Percentiles rank a stretch among this genome's conserved stretches.
Conservation (phyloP, 2,329 filamentous ascomycete species). For the Mycogone perniciosa region DNA sequence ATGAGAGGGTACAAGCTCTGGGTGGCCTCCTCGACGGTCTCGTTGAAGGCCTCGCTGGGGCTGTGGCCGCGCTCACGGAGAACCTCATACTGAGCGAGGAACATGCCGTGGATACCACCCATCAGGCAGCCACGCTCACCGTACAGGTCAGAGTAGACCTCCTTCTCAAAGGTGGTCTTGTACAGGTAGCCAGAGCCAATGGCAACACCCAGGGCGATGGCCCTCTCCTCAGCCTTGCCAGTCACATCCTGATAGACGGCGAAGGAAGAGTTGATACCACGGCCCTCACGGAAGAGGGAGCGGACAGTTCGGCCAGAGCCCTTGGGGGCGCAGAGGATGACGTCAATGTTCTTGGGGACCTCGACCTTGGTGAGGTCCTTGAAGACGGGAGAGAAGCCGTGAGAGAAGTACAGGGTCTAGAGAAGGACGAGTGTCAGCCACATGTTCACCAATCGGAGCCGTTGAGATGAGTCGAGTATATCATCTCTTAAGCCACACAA, state of each 20-base stretch:
- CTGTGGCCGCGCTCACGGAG: slow-evolving; percentile 97
- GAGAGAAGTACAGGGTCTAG: slow-evolving; percentile 98
- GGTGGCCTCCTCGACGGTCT: slow-evolving; percentile 99
- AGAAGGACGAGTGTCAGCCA: slow-evolving; percentile 18
- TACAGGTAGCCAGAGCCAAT: slow-evolving; percentile 98
- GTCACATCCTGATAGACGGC: slow-evolving; percentile 98
- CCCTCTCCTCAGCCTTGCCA: slow-evolving; percentile 97
- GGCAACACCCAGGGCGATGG: slow-evolving; percentile 90
- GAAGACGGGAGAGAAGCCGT: slow-evolving; percentile 99
- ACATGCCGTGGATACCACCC: slow-evolving; percentile 99
- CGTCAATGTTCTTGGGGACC: slow-evolving; percentile 89
- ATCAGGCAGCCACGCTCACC: slow-evolving; percentile 99
- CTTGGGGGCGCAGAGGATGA: slow-evolving; percentile 99
- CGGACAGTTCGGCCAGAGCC: slow-evolving; percentile 97
- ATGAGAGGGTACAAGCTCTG: slow-evolving; percentile 98
- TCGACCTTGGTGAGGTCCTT: slow-evolving; percentile 99
- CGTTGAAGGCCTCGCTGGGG: slow-evolving; percentile 99
- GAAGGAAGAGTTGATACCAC: slow-evolving; percentile 98
- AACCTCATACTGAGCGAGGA: slow-evolving; percentile 99
- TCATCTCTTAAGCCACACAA: too few relatives aligned
- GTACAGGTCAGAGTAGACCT: slow-evolving; percentile 99
- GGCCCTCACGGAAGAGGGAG: slow-evolving; percentile 97
- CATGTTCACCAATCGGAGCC: not conserved
- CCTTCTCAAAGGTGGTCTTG: slow-evolving; percentile 99
- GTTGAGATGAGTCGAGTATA: too few relatives aligned